These are phyloP conservation scores for Papiliotrema fonsecae DNA, from an alignment of 1,284 basidiomycete genomes.

Conservation along the genomic window DNA sequence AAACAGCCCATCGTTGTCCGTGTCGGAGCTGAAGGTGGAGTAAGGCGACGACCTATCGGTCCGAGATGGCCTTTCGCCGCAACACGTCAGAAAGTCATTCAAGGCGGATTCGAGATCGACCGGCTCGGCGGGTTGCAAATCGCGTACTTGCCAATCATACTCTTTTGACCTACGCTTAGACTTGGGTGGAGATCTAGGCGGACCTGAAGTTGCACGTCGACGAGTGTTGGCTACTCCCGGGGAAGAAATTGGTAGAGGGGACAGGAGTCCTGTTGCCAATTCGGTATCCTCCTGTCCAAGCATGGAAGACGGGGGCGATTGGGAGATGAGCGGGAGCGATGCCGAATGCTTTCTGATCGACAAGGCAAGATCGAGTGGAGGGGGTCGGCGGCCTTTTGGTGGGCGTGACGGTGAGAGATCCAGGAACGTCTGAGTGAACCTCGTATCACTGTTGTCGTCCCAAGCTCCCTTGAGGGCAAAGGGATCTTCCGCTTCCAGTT, in stretches of 20 bases:
- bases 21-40: background rate
- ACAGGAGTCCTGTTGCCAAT: slow-evolving; percentile 14
- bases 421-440: background rate
- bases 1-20: background rate
- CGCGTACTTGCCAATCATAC: background rate
- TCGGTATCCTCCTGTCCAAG: slow-evolving; percentile 3
- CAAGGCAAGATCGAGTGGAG: slow-evolving; percentile 5
- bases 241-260: slow-evolving; percentile 21
- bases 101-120: slow-evolving; percentile 22
- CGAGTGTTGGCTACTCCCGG: slow-evolving; percentile 9
- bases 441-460: background rate
- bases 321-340: slow-evolving; percentile 2
- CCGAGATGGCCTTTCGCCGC: slow-evolving; percentile 16
- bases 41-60: slow-evolving; percentile 4
- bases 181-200: slow-evolving; percentile 6
- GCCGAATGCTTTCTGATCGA: background rate
- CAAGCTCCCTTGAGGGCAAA: background rate
- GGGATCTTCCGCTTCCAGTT: background rate
- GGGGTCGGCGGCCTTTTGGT: slow-evolving; percentile 2
- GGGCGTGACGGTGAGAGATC: background rate
- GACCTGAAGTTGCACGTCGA: background rate
- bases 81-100: slow-evolving; percentile 20
- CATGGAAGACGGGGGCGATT: slow-evolving; percentile 1
- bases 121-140: background rate
- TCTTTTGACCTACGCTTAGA: slow-evolving; percentile 8